Evolutionary conservation across 495 filamentous ascomycete species (phyloP).

Genomic region (Penicillium flavigenum): DNA sequence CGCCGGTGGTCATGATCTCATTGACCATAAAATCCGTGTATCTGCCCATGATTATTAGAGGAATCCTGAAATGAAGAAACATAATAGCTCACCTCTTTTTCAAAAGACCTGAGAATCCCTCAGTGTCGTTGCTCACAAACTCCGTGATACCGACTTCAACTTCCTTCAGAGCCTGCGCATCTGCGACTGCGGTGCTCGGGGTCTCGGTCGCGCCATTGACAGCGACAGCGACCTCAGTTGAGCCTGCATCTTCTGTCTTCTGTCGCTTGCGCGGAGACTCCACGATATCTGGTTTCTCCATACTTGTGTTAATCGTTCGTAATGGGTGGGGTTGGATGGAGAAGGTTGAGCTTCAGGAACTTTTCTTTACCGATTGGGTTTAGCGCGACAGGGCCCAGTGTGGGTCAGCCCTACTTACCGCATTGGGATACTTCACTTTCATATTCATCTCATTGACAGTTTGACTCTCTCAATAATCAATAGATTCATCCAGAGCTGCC

Average conservation of each 20-base stretch:
- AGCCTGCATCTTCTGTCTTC: conserved; percentile 35
- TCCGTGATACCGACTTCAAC: conserved; percentile 55
- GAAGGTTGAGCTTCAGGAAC: conserved; percentile 17
- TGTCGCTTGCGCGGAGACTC: conserved; percentile 48
- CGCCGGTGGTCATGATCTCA: conserved; percentile 77
- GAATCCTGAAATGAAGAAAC: neutral
- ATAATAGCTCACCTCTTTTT: conserved; percentile 54
- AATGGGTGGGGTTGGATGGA: conserved; percentile 5
- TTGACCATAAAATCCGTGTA: conserved; percentile 97
- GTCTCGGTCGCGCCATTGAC: conserved; percentile 20
- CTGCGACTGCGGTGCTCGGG: conserved; percentile 15
- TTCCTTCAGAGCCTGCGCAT: conserved; percentile 45
- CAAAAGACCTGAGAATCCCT: conserved; percentile 54
- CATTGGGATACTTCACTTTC: conserved; percentile 15
- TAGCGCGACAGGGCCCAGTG: conserved; percentile 23
- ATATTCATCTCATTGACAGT: neutral
- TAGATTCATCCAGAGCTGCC: neutral
- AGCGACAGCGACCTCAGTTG: conserved; percentile 18
- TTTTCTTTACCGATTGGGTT: conserved; percentile 25
- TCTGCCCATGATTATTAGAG: conserved; percentile 40
- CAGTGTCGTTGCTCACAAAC: conserved; percentile 49
- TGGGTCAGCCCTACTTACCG: conserved; percentile 23
- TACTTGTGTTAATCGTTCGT: conserved; percentile 23
- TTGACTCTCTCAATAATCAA: neutral
- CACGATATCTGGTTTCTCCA: conserved; percentile 41